phyloP scores from a whole-genome alignment of 1,284 basidiomycete genomes.

The Apiotrichum domesticum region DNA sequence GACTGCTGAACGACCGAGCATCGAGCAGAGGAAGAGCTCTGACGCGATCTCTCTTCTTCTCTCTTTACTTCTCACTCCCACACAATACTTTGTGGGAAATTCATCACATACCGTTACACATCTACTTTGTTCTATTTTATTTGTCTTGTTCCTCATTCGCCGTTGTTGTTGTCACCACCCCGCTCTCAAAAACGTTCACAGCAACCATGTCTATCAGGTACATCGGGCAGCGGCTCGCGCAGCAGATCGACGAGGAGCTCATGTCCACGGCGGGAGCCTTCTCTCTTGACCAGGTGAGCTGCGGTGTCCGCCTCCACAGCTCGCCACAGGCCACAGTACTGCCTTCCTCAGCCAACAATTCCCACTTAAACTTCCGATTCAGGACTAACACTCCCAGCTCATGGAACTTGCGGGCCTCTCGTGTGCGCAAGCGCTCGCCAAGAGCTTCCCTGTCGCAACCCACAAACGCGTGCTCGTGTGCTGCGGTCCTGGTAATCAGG shows the following conservation, averaged over 20 bases:
- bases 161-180: neutral
- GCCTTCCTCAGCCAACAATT: too few relatives aligned
- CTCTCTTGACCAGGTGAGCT: constrained; percentile 73
- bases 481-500: constrained; percentile 92
- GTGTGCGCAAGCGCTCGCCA: constrained; percentile 82
- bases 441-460: constrained; percentile 61
- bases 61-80: too few relatives aligned
- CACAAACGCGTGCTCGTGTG: constrained; percentile 77
- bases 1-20: too few relatives aligned
- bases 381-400: constrained; percentile 53
- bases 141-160: too few relatives aligned
- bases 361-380: too few relatives aligned
- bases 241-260: constrained; percentile 90
- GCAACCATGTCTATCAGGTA: constrained; percentile 62
- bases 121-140: too few relatives aligned
- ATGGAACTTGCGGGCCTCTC: constrained; percentile 99
- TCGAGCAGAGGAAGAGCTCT: too few relatives aligned
- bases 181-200: constrained; percentile 7
- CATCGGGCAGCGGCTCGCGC: constrained; percentile 69
- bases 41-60: too few relatives aligned
- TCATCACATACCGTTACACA: too few relatives aligned
- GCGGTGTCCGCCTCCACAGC: too few relatives aligned
- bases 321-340: too few relatives aligned
- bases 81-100: too few relatives aligned
- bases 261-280: constrained; percentile 80